A percentile compares a stretch with the other conserved stretches of the same genome.
Conservation (phyloP, 495 filamentous ascomycete species). For the Rhizodiscina lignyota region DNA sequence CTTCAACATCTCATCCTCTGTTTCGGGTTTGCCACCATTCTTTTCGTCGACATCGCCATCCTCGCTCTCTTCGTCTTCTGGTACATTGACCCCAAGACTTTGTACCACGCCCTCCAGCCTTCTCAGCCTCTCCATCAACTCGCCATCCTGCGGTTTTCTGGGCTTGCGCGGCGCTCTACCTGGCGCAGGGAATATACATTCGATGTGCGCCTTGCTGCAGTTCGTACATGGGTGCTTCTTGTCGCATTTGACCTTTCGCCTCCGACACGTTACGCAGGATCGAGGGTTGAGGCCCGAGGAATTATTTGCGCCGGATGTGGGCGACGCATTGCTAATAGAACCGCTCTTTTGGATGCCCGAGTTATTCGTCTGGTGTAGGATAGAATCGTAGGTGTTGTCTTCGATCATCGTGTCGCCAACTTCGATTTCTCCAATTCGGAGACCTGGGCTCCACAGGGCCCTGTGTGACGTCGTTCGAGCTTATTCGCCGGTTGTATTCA, state of each 20-base stretch:
- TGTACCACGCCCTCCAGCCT: conserved; percentile 73
- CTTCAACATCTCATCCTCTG: conserved; percentile 1
- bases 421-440: no score
- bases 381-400: no score
- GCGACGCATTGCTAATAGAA: no score
- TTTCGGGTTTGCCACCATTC: conserved; percentile 3
- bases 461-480: no score
- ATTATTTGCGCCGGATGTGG: no score
- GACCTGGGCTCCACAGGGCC: no score
- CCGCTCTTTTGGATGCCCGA: no score
- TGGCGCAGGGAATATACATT: conserved; percentile 72
- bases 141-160: conserved; percentile 52
- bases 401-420: no score
- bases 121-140: conserved; percentile 59
- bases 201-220: conserved; percentile 58
- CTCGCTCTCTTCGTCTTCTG: conserved; percentile 17
- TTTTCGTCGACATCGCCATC: conserved; percentile 2
- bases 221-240: conserved; percentile 73
- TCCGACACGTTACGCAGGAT: conserved; percentile 71
- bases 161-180: conserved; percentile 61
- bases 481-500: no score
- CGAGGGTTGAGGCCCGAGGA: conserved; percentile 22
- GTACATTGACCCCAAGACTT: conserved; percentile 33
- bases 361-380: no score
- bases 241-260: conserved; percentile 77